Base-by-base conservation (phyloP, 1,284 basidiomycete species). In the Microbotryum intermedium region DNA sequence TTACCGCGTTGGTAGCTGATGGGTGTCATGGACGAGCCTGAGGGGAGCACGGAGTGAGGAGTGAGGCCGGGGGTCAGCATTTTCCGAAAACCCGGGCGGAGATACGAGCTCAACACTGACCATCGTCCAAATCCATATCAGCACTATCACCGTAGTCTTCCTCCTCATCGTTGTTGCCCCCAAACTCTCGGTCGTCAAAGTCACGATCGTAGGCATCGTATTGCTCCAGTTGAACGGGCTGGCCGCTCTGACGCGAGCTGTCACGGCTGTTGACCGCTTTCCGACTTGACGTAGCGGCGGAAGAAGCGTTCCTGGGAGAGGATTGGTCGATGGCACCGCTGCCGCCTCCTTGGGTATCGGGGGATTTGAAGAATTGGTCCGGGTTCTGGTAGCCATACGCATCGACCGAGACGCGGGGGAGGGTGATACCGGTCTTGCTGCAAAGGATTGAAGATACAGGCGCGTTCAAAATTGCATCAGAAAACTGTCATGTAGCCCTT, bases 381-480 rank as follows among this genome's bases (percentile, higher is more conserved):
- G 89, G 86, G 13, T 84, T 84, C 74, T 93, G 90, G 72, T 88
- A 89, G 11, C 90, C 92, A 71, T 90, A 87, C 18, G 84, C 84
- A 67, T 83, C 84, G n/a, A 70, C 60, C 6, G 53, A 61, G 1
- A 69, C 60, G 6, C 60, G 57, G 0, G 71, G 67, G 16, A 72
- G 69, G 13, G 68, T 65, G 21, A 75, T 64, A 23, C 68, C 68
- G 0, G 68, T 69, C 52, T 67, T 67, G 44, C 68, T 69, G 42
- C 7, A 45, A 39, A 39, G 34, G 34, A 16, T 16, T 13, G 34
- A 16, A 39, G 34, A 39, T 39, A 39, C 11, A 16, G 18, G 34
- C 13, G 34, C 18, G 34, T 34, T 13, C 6, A 39, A 39, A 16
- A 13, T 2, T 18, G 16, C 16, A 39, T 39, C 16, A 39, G 34